A percentile compares a stretch with the other conserved stretches of the same genome.
Conservation (phyloP, 768 basidiomycete genomes). For the Macrolepiota fuliginosa region DNA sequence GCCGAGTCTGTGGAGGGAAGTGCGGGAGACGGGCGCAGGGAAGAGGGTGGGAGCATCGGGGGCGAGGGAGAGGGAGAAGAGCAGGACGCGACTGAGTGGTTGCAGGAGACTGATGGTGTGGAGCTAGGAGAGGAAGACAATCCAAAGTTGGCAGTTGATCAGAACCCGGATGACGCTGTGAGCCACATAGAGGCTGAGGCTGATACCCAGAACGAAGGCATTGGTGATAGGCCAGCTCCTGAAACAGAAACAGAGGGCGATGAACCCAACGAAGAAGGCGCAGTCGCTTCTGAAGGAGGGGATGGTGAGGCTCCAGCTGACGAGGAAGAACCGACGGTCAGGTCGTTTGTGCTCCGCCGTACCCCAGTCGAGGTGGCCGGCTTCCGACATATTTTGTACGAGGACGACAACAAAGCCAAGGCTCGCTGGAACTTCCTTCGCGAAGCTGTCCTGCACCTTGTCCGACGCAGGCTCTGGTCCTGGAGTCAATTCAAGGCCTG, state of each 20-base stretch:
- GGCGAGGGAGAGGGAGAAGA: neutral
- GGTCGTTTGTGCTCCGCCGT: neutral
- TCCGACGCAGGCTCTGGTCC: slow-evolving; percentile 6
- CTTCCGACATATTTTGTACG: slow-evolving; percentile 25
- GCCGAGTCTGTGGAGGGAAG: neutral
- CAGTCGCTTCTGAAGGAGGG: no score
- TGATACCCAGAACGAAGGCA: neutral
- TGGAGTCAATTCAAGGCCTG: slow-evolving; percentile 19
- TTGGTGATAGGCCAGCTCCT: neutral
- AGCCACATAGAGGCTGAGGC: no score
- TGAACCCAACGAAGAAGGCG: no score
- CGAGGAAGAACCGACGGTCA: neutral
- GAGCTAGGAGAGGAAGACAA: neutral
- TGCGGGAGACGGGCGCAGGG: no score
- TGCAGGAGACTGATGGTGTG: neutral
- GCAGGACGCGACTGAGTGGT: neutral
- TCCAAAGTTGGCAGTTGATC: no score
- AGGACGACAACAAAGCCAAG: slow-evolving; percentile 18
- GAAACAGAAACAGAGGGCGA: neutral
- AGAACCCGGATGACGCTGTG: no score
- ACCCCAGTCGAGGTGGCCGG: slow-evolving; percentile 15
- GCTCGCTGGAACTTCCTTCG: slow-evolving; percentile 16
- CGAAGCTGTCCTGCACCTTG: slow-evolving; percentile 7
- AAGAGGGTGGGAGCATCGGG: no score
- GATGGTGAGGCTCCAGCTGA: neutral